These are phyloP conservation scores for Ulvella scutata DNA, from an alignment of 139 green algal genomes.

Conservation along the genomic window DNA sequence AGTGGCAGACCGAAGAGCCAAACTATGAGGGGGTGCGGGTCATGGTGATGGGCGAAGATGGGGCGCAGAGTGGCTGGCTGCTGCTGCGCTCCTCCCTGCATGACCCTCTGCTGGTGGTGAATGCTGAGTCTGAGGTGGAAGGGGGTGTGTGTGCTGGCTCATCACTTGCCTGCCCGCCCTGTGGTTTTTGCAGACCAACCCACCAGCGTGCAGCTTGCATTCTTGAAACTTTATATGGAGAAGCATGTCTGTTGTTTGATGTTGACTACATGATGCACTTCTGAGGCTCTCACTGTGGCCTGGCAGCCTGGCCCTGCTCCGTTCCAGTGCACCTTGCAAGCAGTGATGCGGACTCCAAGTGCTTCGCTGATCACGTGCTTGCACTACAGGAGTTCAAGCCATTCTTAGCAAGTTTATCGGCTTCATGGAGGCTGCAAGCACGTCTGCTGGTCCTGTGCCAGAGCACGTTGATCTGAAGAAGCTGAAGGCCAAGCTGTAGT, in stretches of 20 bases:
- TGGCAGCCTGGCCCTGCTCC: too few relatives aligned
- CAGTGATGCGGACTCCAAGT: too few relatives aligned
- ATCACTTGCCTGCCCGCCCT: too few relatives aligned
- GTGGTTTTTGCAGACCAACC: too few relatives aligned
- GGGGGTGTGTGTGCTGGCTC: slow-evolving; percentile 36
- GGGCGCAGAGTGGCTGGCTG: slow-evolving; percentile 64
- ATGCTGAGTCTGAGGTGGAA: slow-evolving; percentile 45
- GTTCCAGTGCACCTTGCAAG: too few relatives aligned
- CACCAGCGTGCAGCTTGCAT: too few relatives aligned
- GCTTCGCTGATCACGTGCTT: too few relatives aligned
- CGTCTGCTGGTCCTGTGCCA: neutral
- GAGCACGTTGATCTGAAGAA: neutral
- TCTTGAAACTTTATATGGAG: too few relatives aligned
- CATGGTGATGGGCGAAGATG: slow-evolving; percentile 41
- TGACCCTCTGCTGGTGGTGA: slow-evolving; percentile 74
- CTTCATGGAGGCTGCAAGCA: neutral
- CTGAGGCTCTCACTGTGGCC: too few relatives aligned
- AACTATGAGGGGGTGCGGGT: slow-evolving; percentile 83
- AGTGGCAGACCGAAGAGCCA: slow-evolving; percentile 50
- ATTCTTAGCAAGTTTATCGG: neutral
- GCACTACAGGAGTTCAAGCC: neutral
- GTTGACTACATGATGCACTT: too few relatives aligned
- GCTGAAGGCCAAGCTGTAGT: neutral
- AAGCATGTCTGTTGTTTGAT: too few relatives aligned
- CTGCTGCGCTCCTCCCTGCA: slow-evolving; percentile 77